Conservation (phyloP, 139 green algal genomes). For the Asterochloris sp. region DNA sequence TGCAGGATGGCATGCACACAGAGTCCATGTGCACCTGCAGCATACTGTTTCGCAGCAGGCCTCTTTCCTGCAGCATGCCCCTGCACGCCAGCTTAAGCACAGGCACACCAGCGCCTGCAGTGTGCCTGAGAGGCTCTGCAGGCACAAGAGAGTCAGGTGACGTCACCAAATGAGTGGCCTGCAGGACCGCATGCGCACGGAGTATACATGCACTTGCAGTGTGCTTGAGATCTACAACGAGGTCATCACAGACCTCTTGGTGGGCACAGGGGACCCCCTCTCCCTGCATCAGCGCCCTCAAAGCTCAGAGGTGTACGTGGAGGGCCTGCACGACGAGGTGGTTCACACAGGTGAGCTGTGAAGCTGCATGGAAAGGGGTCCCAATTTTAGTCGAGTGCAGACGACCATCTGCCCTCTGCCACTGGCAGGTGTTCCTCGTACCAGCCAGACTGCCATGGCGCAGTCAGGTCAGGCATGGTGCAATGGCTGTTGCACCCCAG, state of each 20-base stretch:
- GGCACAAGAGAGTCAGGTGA: not conserved
- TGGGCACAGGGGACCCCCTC: constrained; percentile 43
- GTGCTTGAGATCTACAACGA: constrained; percentile 97
- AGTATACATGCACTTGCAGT: constrained; percentile 45
- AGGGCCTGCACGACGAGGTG: constrained; percentile 66
- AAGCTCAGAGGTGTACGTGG: constrained; percentile 76
- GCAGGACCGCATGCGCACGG: not conserved
- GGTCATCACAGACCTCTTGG: constrained; percentile 81
- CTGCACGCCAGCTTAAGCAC: no score
- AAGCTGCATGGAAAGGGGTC: not conserved
- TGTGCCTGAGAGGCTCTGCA: not conserved
- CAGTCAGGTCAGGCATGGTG: no score
- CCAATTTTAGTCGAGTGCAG: not conserved
- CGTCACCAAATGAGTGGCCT: constrained; percentile 1
- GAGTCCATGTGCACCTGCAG: no score
- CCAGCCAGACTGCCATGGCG: no score
- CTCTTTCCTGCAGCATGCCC: no score
- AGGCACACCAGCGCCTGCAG: no score
- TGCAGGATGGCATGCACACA: no score
- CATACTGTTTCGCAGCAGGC: no score
- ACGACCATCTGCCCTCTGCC: no score
- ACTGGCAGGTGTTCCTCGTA: no score
- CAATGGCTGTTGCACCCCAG: no score
- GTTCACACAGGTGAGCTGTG: constrained; percentile 63
- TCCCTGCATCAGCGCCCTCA: constrained; percentile 75